These are phyloP conservation scores for Sugiyamaella mastotermitis DNA, from an alignment of 805 yeast species.

Conservation along the genomic window DNA sequence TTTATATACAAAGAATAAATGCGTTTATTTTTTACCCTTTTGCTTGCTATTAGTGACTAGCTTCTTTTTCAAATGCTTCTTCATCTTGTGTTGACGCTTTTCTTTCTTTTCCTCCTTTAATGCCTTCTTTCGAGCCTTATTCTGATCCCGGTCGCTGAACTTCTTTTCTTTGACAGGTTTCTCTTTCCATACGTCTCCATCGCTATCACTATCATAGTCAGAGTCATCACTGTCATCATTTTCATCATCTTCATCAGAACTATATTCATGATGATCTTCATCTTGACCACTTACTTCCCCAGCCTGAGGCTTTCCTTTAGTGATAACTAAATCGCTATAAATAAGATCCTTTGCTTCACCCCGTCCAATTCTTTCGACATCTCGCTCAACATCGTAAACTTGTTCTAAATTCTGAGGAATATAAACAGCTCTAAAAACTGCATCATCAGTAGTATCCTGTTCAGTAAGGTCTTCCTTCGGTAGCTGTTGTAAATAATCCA, in stretches of 20 bases:
- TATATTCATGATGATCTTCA: constrained; percentile 25
- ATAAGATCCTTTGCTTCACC: constrained; percentile 78
- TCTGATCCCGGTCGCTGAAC: constrained; percentile 69
- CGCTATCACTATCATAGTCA: constrained; percentile 30
- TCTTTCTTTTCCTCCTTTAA: constrained; percentile 76
- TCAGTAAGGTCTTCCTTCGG: constrained; percentile 28
- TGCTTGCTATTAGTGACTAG: constrained; percentile 48
- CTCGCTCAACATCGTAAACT: constrained; percentile 60
- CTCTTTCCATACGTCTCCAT: constrained; percentile 42
- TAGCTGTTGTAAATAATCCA: constrained; percentile 20
- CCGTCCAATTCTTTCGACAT: constrained; percentile 58
- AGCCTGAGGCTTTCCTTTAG: constrained; percentile 15
- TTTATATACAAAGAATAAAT: too few relatives aligned
- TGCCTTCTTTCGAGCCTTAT: constrained; percentile 65
- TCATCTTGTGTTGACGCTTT: constrained; percentile 74
- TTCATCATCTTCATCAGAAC: constrained; percentile 30
- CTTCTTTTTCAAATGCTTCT: constrained; percentile 76
- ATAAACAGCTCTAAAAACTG: constrained; percentile 78
- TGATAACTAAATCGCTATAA: constrained; percentile 30
- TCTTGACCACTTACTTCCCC: constrained; percentile 11
- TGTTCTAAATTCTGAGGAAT: constrained; percentile 59
- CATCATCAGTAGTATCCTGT: constrained; percentile 64
- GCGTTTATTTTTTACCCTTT: constrained; percentile 7
- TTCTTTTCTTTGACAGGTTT: constrained; percentile 59
- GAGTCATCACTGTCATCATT: constrained; percentile 29